phyloP scores from a whole-genome alignment of 306 rosid genomes.

The Macrotyloma uniflorum region DNA sequence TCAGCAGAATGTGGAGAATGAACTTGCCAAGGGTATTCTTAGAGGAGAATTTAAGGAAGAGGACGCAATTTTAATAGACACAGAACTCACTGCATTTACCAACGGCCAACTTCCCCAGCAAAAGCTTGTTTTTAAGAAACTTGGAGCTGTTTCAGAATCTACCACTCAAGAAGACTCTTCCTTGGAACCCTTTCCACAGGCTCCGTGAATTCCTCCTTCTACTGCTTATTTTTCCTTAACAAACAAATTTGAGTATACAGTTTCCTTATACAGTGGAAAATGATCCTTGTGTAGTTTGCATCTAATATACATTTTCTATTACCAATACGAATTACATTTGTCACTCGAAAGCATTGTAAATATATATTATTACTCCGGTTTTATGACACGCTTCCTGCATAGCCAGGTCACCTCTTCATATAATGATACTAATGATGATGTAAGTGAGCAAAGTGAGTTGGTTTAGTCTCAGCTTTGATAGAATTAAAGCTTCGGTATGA shows the following conservation, averaged over 20 bases:
- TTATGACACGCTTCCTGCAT: background rate
- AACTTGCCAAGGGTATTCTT: slow-evolving; percentile 89
- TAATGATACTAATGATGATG: slow-evolving; percentile 9
- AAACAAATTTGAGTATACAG: background rate
- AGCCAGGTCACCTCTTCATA: background rate
- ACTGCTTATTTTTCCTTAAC: background rate
- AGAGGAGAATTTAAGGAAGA: slow-evolving; percentile 95
- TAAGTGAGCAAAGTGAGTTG: background rate
- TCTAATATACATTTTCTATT: background rate
- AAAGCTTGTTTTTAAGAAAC: slow-evolving; percentile 66
- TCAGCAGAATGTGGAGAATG: slow-evolving; percentile 90
- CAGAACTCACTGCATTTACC: slow-evolving; percentile 71
- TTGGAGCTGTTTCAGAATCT: slow-evolving; percentile 50
- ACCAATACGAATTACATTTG: slow-evolving; percentile 2
- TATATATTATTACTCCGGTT: background rate
- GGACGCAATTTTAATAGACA: slow-evolving; percentile 65
- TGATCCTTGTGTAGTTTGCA: slow-evolving; percentile 5
- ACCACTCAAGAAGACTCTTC: slow-evolving; percentile 35
- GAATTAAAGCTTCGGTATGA: background rate
- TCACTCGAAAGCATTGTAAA: slow-evolving; percentile 23
- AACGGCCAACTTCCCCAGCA: slow-evolving; percentile 87
- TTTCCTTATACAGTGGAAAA: background rate
- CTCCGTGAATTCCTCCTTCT: slow-evolving; percentile 38
- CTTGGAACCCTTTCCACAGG: slow-evolving; percentile 52
- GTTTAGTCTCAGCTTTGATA: background rate